Conservation (phyloP, 768 basidiomycete genomes). For the Heimioporus sp. region DNA sequence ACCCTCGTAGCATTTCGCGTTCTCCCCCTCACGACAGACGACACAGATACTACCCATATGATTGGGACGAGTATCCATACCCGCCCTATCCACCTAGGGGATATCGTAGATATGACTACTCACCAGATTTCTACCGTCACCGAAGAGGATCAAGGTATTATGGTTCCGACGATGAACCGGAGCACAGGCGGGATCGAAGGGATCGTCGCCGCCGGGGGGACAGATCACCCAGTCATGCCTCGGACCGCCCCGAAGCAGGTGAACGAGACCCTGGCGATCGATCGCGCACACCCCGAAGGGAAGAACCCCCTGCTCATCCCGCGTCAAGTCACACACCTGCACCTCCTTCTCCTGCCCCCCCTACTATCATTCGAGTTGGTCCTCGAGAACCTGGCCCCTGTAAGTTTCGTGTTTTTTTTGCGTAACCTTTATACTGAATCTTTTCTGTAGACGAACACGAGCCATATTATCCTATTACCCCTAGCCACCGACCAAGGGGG, state of each 20-base stretch:
- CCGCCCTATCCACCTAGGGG: slow-evolving; percentile 18
- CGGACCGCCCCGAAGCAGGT: slow-evolving; percentile 6
- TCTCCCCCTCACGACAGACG: background rate
- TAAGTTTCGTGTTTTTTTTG: slow-evolving; percentile 7
- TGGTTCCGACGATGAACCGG: slow-evolving; percentile 5
- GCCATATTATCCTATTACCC: slow-evolving; percentile 5
- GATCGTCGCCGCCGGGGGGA: background rate
- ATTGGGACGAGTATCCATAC: slow-evolving; percentile 10
- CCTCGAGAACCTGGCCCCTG: slow-evolving; percentile 12
- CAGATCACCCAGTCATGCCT: background rate
- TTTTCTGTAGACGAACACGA: slow-evolving; percentile 17
- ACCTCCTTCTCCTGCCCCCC: slow-evolving; percentile 21
- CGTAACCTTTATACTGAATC: slow-evolving; percentile 1
- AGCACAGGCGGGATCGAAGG: slow-evolving; percentile 1
- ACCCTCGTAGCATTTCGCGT: slow-evolving; percentile 12
- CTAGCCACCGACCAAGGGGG: slow-evolving; percentile 4
- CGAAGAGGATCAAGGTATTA: background rate
- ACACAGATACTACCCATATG: slow-evolving; percentile 8
- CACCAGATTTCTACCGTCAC: background rate
- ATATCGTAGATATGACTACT: slow-evolving; percentile 10
- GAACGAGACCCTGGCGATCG: slow-evolving; percentile 16
- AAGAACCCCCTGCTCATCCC: background rate
- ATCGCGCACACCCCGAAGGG: background rate
- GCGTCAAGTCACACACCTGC: background rate
- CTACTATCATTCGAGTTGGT: slow-evolving; percentile 31